Evolutionary conservation across 164 flowering plant genomes (phyloP).

Genomic region (Tetracentron sinense): DNA sequence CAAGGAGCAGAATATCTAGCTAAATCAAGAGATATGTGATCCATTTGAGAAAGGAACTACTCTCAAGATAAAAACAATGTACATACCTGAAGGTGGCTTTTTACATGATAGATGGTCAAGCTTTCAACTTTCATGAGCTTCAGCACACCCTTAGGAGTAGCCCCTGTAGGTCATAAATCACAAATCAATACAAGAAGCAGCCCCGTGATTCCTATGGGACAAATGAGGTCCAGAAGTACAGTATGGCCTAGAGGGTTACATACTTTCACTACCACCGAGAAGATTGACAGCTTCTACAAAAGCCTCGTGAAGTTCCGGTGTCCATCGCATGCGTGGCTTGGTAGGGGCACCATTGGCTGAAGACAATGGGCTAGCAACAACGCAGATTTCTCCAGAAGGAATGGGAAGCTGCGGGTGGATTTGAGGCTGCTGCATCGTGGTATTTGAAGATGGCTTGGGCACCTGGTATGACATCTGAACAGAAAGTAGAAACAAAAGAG

Average conservation of each 20-base stretch:
- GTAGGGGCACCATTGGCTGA: conserved; percentile 42
- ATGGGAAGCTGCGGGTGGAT: conserved; percentile 44
- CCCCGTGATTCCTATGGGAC: not conserved
- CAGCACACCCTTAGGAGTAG: conserved; percentile 94
- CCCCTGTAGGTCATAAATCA: conserved; percentile 48
- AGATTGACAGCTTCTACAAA: conserved; percentile 88
- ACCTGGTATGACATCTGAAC: conserved; percentile 40
- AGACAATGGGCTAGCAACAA: conserved; percentile 39
- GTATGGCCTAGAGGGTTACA: conserved; percentile 15
- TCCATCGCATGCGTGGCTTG: conserved; percentile 98
- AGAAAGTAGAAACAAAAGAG: not conserved
- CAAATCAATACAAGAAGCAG: conserved; percentile 8
- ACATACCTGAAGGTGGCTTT: conserved; percentile 95
- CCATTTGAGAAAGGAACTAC: not conserved
- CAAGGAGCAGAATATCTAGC: conserved; percentile 12
- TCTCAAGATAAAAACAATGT: not conserved
- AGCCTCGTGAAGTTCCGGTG: conserved; percentile 95
- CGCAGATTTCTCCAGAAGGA: conserved; percentile 43
- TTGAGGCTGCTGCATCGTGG: conserved; percentile 39
- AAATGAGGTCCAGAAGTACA: conserved; percentile 2
- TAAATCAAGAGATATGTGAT: conserved; percentile 7
- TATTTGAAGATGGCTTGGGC: conserved; percentile 30
- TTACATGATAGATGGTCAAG: conserved; percentile 90
- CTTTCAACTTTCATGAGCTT: conserved; percentile 91
- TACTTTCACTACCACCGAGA: conserved; percentile 98